phyloP scores from a whole-genome alignment of 345 rosid species.

The Fremontodendron californicum region DNA sequence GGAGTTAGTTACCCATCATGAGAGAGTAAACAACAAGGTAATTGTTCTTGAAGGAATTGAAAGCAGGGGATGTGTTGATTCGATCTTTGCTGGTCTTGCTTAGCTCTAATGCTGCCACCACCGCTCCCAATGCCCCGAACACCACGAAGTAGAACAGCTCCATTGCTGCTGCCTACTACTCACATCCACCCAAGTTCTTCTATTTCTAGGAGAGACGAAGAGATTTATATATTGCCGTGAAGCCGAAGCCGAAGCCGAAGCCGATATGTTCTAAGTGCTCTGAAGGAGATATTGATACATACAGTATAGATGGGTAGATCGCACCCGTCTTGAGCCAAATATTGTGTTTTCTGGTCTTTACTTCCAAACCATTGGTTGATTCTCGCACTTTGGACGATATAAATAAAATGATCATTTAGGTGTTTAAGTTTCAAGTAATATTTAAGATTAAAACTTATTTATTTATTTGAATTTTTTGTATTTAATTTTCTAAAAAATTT shows the following conservation, averaged over 20 bases:
- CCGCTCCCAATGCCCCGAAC: slow-evolving; percentile 58
- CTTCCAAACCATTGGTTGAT: too few species aligned
- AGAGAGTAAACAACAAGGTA: slow-evolving; percentile 85
- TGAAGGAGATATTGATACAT: not conserved
- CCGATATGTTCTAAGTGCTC: too few species aligned
- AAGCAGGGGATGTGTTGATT: slow-evolving; percentile 69
- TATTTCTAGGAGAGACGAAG: slow-evolving; percentile 3
- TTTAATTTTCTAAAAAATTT: too few species aligned
- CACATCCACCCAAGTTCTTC: not conserved
- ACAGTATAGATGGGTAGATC: not conserved
- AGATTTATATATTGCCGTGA: not conserved
- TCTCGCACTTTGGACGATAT: too few species aligned
- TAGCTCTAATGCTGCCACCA: slow-evolving; percentile 67
- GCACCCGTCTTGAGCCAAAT: too few species aligned
- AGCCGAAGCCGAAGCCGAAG: not conserved
- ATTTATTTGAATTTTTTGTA: too few species aligned
- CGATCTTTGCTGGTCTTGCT: slow-evolving; percentile 72
- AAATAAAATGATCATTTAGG: too few species aligned
- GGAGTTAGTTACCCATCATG: slow-evolving; percentile 64
- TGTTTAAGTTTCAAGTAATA: too few species aligned
- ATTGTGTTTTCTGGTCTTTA: too few species aligned
- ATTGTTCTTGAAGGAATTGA: slow-evolving; percentile 84
- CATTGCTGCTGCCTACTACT: slow-evolving; percentile 33
- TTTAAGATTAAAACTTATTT: too few species aligned
- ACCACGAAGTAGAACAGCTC: slow-evolving; percentile 64